These are phyloP conservation scores for Capniomyces stellatus DNA, from an alignment of 371 early-diverging fungal genomes.

Conservation along the genomic window DNA sequence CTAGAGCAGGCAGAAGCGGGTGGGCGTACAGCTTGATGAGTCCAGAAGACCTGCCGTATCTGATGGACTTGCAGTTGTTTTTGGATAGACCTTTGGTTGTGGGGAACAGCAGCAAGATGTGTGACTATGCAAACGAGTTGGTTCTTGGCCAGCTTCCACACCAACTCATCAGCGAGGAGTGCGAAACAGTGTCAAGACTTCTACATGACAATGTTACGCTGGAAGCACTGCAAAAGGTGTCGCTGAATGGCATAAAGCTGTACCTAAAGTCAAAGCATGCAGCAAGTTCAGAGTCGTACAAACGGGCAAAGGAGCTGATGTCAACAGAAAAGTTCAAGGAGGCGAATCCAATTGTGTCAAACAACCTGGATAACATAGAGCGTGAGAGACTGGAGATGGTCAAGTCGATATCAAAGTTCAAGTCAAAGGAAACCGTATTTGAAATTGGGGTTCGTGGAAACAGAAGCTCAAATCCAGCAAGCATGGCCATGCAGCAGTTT, in stretches of 20 bases:
- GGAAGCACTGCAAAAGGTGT: conserved; percentile 39
- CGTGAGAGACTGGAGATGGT: conserved; percentile 44
- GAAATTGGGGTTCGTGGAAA: conserved; percentile 71
- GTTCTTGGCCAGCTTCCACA: conserved; percentile 63
- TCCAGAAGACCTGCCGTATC: conserved; percentile 75
- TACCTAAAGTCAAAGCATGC: conserved; percentile 61
- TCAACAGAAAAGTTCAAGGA: conserved; percentile 35
- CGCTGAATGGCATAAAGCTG: conserved; percentile 68
- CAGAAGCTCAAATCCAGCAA: conserved; percentile 48
- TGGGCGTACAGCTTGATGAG: conserved; percentile 82
- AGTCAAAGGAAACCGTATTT: conserved; percentile 81
- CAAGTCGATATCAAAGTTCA: conserved; percentile 51
- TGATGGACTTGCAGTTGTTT: conserved; percentile 84
- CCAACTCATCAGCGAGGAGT: conserved; percentile 39
- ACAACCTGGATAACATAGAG: conserved; percentile 27
- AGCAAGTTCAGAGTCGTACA: conserved; percentile 65
- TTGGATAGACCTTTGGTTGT: conserved; percentile 32
- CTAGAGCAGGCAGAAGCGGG: conserved; percentile 87
- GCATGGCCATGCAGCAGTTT: conserved; percentile 58
- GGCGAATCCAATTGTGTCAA: conserved; percentile 53
- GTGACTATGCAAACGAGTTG: conserved; percentile 67
- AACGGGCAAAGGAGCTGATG: conserved; percentile 63
- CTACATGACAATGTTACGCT: conserved; percentile 40
- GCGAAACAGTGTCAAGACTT: conserved; percentile 46
- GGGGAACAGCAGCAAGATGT: conserved; percentile 16